These are phyloP conservation scores for Paxillus ammoniavirescens DNA, from an alignment of 768 basidiomycete species.

Conservation along the genomic window DNA sequence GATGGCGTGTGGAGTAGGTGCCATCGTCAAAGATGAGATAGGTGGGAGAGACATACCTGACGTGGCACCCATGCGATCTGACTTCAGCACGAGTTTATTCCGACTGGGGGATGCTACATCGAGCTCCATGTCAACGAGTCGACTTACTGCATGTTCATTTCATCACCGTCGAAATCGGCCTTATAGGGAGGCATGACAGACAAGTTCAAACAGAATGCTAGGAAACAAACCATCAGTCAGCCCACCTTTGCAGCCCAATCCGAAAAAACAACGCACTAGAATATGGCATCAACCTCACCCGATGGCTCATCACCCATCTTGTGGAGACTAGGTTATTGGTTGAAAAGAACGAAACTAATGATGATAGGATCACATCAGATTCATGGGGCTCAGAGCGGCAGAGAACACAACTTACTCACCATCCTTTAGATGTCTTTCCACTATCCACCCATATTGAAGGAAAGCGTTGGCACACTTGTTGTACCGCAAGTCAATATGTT, in stretches of 20 bases:
- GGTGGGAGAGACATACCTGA: constrained; percentile 53
- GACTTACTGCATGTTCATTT: constrained; percentile 99
- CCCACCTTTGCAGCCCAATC: neutral
- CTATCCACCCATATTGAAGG: constrained; percentile 97
- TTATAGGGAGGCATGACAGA: constrained; percentile 99
- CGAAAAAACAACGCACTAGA: constrained; percentile 65
- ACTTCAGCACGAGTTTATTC: constrained; percentile 98
- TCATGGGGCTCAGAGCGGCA: neutral
- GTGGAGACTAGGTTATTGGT: constrained; percentile 96
- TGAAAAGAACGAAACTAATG: constrained; percentile 60
- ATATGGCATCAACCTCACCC: constrained; percentile 96
- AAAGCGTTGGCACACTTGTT: constrained; percentile 95
- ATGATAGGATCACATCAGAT: neutral
- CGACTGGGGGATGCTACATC: constrained; percentile 85
- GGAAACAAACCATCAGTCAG: constrained; percentile 16
- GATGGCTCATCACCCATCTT: constrained; percentile 99
- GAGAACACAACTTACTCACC: constrained; percentile 78
- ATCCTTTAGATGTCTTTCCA: constrained; percentile 95
- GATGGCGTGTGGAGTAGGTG: constrained; percentile 54
- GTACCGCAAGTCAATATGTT: constrained; percentile 94
- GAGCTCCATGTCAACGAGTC: constrained; percentile 8
- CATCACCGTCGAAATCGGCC: constrained; percentile 99
- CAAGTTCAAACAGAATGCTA: constrained; percentile 95
- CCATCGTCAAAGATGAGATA: constrained; percentile 68
- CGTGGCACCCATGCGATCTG: constrained; percentile 99